A percentile compares a stretch with the other conserved stretches of the same genome.
Evolutionary conservation across 176 grass and related monocot genomes (phyloP).

Genomic region (Saccharum spontaneum): DNA sequence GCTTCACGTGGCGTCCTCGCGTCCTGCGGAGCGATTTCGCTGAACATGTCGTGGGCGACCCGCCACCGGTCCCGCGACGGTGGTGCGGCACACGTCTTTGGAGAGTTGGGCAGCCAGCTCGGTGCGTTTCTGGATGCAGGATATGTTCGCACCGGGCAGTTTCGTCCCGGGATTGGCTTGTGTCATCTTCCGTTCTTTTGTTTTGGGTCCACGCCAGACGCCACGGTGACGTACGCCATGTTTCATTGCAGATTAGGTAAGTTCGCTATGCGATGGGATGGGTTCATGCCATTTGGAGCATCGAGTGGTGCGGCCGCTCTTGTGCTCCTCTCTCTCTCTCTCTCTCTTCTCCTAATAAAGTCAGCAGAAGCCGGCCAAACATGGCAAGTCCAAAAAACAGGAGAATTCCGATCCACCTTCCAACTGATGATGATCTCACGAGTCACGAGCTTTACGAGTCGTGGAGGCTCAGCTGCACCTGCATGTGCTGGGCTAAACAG

Average conservation of each 20-base stretch:
- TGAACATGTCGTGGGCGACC: slow-evolving; percentile 34
- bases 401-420: not conserved
- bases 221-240: not conserved
- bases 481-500: not conserved
- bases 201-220: not conserved
- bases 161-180: not conserved
- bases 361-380: not conserved
- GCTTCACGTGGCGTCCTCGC: slow-evolving; percentile 37
- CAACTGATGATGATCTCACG: not conserved
- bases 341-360: not conserved
- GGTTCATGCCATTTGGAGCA: slow-evolving; percentile 10
- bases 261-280: not conserved
- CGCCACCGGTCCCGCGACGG: slow-evolving; percentile 10
- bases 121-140: slow-evolving; percentile 24
- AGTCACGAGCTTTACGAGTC: not conserved
- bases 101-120: not conserved
- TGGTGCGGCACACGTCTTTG: slow-evolving; percentile 24
- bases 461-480: not conserved
- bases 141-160: slow-evolving; percentile 9
- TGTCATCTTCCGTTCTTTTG: not conserved
- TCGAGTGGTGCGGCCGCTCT: not conserved
- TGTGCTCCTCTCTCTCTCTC: not conserved
- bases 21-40: not conserved
- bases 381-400: not conserved
- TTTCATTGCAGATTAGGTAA: not conserved